phyloP scores from a whole-genome alignment of 2,329 filamentous ascomycete genomes.

The Cladophialophora exuberans region DNA sequence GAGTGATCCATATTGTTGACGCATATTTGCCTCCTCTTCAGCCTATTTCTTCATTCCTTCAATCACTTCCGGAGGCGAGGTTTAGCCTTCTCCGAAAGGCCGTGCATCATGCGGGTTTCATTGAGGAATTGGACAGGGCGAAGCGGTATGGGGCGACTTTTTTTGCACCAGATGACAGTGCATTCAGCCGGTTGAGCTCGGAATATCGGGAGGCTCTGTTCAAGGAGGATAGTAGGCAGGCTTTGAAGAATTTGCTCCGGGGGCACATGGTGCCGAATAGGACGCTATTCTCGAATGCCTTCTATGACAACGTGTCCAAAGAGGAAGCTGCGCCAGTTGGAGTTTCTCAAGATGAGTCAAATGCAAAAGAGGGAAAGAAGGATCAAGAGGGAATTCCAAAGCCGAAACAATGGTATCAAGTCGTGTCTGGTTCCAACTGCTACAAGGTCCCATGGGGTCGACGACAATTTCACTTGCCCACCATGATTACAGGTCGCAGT shows the following conservation, averaged over 20 bases:
- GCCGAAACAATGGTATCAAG: neutral
- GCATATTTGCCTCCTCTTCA: neutral
- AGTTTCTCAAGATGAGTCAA: too few species aligned
- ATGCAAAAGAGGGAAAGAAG: neutral
- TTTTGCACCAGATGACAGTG: neutral
- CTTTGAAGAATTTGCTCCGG: neutral
- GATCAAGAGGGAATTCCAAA: neutral
- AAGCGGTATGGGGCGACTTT: neutral
- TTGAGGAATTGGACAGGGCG: neutral
- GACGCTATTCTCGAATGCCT: slow-evolving; percentile 1
- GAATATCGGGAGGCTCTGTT: neutral
- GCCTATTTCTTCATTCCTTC: neutral
- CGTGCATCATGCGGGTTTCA: neutral
- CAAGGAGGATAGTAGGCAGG: neutral
- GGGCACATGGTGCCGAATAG: neutral
- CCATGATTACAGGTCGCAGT: neutral
- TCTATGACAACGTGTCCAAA: neutral
- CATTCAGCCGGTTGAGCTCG: neutral
- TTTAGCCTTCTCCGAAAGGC: neutral
- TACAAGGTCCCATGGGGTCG: slow-evolving; percentile 1
- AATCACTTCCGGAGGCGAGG: neutral
- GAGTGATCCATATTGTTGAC: neutral
- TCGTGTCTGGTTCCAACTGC: neutral
- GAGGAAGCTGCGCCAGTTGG: neutral
- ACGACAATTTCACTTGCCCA: neutral